A percentile compares a stretch with the other conserved stretches of the same genome.
Conservation (phyloP, 2,329 filamentous ascomycete species). For the Plenodomus tracheiphilus region DNA sequence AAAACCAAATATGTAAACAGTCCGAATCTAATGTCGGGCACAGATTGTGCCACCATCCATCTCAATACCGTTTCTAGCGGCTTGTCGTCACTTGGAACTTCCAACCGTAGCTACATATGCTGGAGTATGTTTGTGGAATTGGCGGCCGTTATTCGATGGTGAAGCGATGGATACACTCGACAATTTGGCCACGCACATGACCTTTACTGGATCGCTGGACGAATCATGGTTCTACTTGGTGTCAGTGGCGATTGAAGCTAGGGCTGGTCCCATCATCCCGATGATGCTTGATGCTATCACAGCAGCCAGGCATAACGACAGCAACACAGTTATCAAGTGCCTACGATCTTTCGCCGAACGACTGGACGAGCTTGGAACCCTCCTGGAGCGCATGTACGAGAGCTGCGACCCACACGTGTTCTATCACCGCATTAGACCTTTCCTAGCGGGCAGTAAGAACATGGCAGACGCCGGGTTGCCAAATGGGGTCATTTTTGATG, state of each 20-base stretch:
- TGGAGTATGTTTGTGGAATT: slow-evolving; percentile 93
- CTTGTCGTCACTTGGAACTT: slow-evolving; percentile 79
- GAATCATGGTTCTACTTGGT: slow-evolving; percentile 99
- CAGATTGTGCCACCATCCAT: slow-evolving; percentile 75
- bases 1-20: not conserved
- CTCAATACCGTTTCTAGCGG: slow-evolving; percentile 77
- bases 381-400: slow-evolving; percentile 91
- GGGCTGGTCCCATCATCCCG: slow-evolving; percentile 82
- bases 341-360: slow-evolving; percentile 84
- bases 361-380: slow-evolving; percentile 76
- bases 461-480: slow-evolving; percentile 94
- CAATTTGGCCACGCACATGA: slow-evolving; percentile 84
- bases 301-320: slow-evolving; percentile 73
- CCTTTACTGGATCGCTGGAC: slow-evolving; percentile 91
- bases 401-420: slow-evolving; percentile 93
- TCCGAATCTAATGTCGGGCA: slow-evolving; percentile 18
- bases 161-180: slow-evolving; percentile 82
- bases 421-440: slow-evolving; percentile 94
- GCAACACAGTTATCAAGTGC: slow-evolving; percentile 71
- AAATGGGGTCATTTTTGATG: slow-evolving; percentile 83
- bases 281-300: slow-evolving; percentile 86
- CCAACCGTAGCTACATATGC: slow-evolving; percentile 94
- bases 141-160: slow-evolving; percentile 83
- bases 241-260: slow-evolving; percentile 92
- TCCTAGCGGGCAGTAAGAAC: slow-evolving; percentile 94